These are phyloP conservation scores for Omphalea diandra DNA, from an alignment of 441 rosid genomes.

Conservation along the genomic window DNA sequence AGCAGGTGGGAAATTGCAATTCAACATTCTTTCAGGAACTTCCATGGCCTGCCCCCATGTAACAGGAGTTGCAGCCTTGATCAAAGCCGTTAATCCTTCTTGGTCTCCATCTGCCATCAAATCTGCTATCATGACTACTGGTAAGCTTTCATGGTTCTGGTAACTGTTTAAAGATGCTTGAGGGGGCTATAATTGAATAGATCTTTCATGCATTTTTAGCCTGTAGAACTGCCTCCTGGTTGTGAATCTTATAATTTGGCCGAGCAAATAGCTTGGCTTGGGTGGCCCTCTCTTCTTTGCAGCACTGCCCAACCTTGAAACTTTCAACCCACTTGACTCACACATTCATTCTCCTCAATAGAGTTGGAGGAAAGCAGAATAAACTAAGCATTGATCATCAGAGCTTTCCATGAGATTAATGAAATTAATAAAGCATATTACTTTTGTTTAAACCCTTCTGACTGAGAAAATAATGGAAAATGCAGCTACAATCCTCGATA, in stretches of 20 bases:
- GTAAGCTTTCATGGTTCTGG: constrained; percentile 19
- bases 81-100: constrained; percentile 61
- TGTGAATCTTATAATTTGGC: not conserved
- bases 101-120: constrained; percentile 84
- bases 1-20: constrained; percentile 34
- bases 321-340: not conserved
- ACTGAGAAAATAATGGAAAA: constrained; percentile 15
- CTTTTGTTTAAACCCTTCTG: constrained; percentile 3
- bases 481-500: constrained; percentile 47
- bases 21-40: constrained; percentile 66
- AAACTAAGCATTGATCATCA: not conserved
- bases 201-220: not conserved
- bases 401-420: not conserved
- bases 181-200: not conserved
- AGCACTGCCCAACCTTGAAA: not conserved
- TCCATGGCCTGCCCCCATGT: constrained; percentile 94
- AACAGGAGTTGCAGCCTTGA: constrained; percentile 76
- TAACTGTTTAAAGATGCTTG: not conserved
- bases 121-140: constrained; percentile 84
- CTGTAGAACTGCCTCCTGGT: not conserved
- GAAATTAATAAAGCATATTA: not conserved
- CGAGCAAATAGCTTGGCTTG: not conserved
- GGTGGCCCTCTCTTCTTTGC: not conserved
- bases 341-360: not conserved
- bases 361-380: not conserved